These are phyloP conservation scores for Rhododendron ovatum DNA, from an alignment of 148 eudicot species.

Conservation along the genomic window DNA sequence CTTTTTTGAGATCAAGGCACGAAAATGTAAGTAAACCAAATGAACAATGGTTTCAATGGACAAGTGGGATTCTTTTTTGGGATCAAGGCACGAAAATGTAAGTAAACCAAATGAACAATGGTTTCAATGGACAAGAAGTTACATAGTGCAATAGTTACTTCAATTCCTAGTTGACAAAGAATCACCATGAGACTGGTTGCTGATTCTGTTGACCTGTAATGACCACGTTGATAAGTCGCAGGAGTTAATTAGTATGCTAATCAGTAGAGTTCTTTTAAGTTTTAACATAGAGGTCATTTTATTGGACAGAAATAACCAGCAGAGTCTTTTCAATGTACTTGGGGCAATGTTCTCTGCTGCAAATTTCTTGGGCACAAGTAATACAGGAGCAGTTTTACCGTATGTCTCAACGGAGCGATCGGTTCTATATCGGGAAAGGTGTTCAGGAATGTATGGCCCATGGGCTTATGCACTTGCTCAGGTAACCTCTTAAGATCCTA, in stretches of 20 bases:
- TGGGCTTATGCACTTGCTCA: slow-evolving; percentile 84
- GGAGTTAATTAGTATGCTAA: background rate
- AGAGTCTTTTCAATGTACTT: slow-evolving; percentile 47
- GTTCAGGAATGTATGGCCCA: slow-evolving; percentile 75
- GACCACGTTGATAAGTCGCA: too few species aligned
- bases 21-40: too few species aligned
- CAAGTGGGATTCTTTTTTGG: too few species aligned
- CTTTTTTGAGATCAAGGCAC: too few species aligned
- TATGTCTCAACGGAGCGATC: slow-evolving; percentile 54
- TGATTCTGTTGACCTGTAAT: background rate
- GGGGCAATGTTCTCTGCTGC: slow-evolving; percentile 54
- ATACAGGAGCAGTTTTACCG: slow-evolving; percentile 40
- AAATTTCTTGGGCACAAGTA: slow-evolving; percentile 55
- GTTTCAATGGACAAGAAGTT: too few species aligned
- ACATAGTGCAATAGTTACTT: too few species aligned
- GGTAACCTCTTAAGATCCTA: slow-evolving; percentile 24
- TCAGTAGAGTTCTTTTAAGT: too few species aligned
- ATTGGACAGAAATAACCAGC: slow-evolving; percentile 58
- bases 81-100: too few species aligned
- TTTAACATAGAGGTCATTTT: background rate
- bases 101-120: too few species aligned
- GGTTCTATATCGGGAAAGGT: slow-evolving; percentile 73
- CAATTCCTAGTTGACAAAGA: background rate
- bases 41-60: too few species aligned
- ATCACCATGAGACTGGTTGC: background rate